Base-by-base conservation (phyloP, 805 yeast genomes). In the Vanderwaltozyma yarrowii region DNA sequence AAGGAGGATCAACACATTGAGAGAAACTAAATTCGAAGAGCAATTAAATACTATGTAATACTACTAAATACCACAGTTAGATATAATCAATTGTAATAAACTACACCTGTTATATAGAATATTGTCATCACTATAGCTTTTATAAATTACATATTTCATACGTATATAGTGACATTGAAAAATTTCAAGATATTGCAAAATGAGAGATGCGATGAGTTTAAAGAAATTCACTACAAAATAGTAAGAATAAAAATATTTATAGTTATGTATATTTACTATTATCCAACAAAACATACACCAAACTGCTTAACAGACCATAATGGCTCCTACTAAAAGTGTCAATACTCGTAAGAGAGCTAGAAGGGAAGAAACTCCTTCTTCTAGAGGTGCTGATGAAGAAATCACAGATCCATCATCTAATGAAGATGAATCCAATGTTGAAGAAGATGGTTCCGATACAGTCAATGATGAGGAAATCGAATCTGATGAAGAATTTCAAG, bases 401-500 rank as follows among this genome's bases (percentile, higher is more conserved):
- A 71, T 74, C 32, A 67, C 77, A 4, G 72, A 68, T 35, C 63
- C 56, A 26, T 66, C 73, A 40, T 76, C 70, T 13, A 73, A 65
- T 18, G 73, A 65, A 29, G 68, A 65, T 28, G 69, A 65, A 12
- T 66, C 64, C 34, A 69, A 58, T 11, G 52, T 58, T 1, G 59
- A 45, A 10, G 59, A 45, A 10, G 65, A 48, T 4, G 56, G 50
- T 10, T 62, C 57, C 9, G 67, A 60, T 17, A 71, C 66, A 29
- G 58, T 43, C 10, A 23, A 33, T 12, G 25, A 21, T 25, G 70
- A 65, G 18, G 67, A 64, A n/a, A 44, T 72, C 17, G 74, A 72
- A 13, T 76, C 81, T 12, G 89, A 80, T 24, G 92, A 79, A 47
- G 94, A 80, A 48, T 75, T 77, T 46, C 75, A 66, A 13, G 70